Conservation (phyloP, 2,329 filamentous ascomycete species). For the Aureobasidium zeae region DNA sequence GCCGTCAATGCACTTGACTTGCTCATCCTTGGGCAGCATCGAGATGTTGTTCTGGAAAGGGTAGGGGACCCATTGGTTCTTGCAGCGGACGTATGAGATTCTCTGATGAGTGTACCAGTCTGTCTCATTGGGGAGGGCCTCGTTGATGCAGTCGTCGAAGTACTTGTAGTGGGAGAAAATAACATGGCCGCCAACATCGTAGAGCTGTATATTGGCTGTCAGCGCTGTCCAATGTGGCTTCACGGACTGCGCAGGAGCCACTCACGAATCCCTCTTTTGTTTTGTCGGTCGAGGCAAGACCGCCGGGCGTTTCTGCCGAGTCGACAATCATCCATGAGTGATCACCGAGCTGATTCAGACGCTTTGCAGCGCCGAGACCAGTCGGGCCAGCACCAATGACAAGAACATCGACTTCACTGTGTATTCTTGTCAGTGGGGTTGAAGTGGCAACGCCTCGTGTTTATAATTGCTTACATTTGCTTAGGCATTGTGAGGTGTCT, state of each 20-base stretch:
- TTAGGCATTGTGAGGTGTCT: constrained; percentile 15
- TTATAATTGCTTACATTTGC: constrained; percentile 17
- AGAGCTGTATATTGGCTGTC: constrained; percentile 53
- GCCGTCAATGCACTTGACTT: constrained; percentile 87
- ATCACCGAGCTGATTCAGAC: constrained; percentile 85
- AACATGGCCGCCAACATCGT: constrained; percentile 96
- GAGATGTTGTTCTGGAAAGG: constrained; percentile 99
- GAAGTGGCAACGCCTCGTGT: constrained; percentile 12
- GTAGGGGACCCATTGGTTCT: constrained; percentile 93
- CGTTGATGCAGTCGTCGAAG: constrained; percentile 97
- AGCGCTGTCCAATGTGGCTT: not conserved
- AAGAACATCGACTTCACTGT: constrained; percentile 87
- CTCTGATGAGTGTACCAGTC: constrained; percentile 98
- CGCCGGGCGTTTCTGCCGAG: constrained; percentile 81
- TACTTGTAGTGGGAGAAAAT: constrained; percentile 99
- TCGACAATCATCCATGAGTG: constrained; percentile 96
- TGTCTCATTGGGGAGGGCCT: constrained; percentile 84
- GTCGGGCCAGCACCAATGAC: constrained; percentile 97
- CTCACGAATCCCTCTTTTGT: constrained; percentile 95
- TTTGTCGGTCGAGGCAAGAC: constrained; percentile 89
- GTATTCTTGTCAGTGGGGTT: constrained; percentile 16
- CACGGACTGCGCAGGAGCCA: constrained; percentile 27
- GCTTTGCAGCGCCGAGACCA: constrained; percentile 94
- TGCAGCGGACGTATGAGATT: constrained; percentile 97
- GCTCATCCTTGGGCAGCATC: constrained; percentile 93